Evolutionary conservation across 306 rosid genomes (phyloP).

Genomic region (Ammopiptanthus mongolicus): DNA sequence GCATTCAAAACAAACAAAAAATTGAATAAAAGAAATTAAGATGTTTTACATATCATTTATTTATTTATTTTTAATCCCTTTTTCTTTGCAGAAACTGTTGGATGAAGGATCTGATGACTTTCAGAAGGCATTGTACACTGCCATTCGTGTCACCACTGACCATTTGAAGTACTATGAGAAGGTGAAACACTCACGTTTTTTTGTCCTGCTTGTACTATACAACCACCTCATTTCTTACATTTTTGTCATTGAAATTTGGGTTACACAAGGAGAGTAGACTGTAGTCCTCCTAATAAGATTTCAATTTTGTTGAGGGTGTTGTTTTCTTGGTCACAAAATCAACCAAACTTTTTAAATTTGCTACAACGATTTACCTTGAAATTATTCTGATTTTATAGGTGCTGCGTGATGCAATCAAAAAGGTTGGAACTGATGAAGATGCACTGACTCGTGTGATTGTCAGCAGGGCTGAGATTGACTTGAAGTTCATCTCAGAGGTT

Average conservation of each 20-base stretch:
- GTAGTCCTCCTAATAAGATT: not conserved
- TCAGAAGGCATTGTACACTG: conserved; percentile 48
- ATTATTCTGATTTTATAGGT: conserved; percentile 21
- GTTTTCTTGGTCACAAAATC: not conserved
- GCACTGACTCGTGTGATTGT: conserved; percentile 74
- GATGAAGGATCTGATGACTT: conserved; percentile 37
- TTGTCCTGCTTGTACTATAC: too few species aligned
- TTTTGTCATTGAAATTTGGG: not conserved
- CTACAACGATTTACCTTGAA: not conserved
- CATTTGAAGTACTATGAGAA: conserved; percentile 70
- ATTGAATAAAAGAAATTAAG: not conserved
- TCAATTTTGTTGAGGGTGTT: not conserved
- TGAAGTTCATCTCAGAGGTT: conserved; percentile 54
- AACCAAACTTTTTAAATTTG: not conserved
- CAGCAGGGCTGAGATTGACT: conserved; percentile 49
- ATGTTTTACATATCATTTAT: not conserved
- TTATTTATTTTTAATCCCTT: not conserved
- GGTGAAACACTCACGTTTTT: conserved; percentile 29
- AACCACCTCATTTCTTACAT: not conserved
- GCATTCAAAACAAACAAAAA: not conserved
- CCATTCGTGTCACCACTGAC: conserved; percentile 51
- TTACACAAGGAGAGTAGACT: not conserved
- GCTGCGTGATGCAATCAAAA: conserved; percentile 53
- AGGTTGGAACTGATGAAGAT: conserved; percentile 64
- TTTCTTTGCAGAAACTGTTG: conserved; percentile 41